A percentile compares a stretch with the other conserved stretches of the same genome.
Evolutionary conservation across 805 yeast species (phyloP).

Genomic region (Blastobotrys peoriensis): DNA sequence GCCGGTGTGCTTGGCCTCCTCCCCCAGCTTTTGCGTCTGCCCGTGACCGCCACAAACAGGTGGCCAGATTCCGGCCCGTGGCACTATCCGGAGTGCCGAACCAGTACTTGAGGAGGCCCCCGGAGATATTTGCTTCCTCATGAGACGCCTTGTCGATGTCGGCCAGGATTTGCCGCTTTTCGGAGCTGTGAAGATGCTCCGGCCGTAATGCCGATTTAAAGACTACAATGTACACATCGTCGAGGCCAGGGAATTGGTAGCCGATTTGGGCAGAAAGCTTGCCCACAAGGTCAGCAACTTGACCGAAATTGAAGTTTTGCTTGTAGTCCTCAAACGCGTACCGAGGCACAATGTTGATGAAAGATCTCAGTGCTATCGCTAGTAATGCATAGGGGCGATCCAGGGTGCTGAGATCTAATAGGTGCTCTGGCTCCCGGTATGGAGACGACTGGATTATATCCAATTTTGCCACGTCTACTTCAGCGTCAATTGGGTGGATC

Average conservation of each 20-base stretch:
- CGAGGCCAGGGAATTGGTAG: conserved; percentile 13
- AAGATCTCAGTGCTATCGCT: conserved; percentile 31
- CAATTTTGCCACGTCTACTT: background rate
- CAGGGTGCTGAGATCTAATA: conserved; percentile 25
- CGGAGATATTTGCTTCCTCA: conserved; percentile 33
- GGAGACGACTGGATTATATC: conserved; percentile 29
- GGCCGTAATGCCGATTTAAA: conserved; percentile 31
- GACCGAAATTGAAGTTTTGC: conserved; percentile 28
- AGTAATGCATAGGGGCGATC: conserved; percentile 23
- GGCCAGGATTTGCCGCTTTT: conserved; percentile 27
- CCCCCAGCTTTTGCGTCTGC: conserved; percentile 33
- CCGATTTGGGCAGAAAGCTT: conserved; percentile 3
- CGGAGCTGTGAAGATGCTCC: conserved; percentile 26
- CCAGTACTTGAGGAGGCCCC: conserved; percentile 38
- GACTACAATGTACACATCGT: conserved; percentile 30
- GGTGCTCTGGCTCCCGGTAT: conserved; percentile 28
- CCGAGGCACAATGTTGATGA: conserved; percentile 17
- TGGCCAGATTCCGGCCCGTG: conserved; percentile 34
- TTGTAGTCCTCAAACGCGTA: conserved; percentile 28
- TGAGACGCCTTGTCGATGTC: conserved; percentile 33
- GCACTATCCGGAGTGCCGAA: conserved; percentile 34
- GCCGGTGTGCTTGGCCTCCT: conserved; percentile 31
- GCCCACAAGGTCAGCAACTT: conserved; percentile 20
- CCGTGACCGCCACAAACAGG: conserved; percentile 35
- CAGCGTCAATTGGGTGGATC: conserved; percentile 6